Percentiles rank a stretch among this genome's conserved stretches.
Conservation (phyloP, 257 asterid species). For the Nemophila menziesii region DNA sequence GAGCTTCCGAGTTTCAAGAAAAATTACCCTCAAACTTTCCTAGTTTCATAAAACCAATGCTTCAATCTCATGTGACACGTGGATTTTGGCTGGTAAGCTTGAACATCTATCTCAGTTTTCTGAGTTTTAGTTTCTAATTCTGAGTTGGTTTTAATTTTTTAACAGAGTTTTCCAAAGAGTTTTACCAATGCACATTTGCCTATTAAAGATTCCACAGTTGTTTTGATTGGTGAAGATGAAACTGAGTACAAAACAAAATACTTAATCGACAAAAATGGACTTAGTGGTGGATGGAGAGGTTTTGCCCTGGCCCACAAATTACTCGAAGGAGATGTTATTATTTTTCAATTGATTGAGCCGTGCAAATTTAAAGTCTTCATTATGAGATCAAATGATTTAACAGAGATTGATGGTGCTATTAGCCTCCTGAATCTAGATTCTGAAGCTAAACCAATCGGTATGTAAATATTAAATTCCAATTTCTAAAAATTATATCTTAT, state of each 20-base stretch:
- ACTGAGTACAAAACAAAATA: slow-evolving; percentile 29
- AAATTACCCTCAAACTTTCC: slow-evolving; percentile 27
- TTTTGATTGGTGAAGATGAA: slow-evolving; percentile 43
- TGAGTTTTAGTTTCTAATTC: not conserved
- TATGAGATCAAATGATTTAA: slow-evolving; percentile 22
- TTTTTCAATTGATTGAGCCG: slow-evolving; percentile 44
- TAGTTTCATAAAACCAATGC: slow-evolving; percentile 39
- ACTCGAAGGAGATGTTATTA: slow-evolving; percentile 50
- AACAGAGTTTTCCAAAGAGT: slow-evolving; percentile 39
- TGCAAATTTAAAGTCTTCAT: slow-evolving; percentile 57
- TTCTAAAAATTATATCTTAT: not conserved
- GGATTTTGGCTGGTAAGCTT: slow-evolving; percentile 54
- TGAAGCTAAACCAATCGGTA: slow-evolving; percentile 19
- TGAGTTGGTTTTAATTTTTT: slow-evolving; percentile 4
- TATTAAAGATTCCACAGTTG: slow-evolving; percentile 26
- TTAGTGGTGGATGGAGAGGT: slow-evolving; percentile 67
- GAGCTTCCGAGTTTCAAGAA: slow-evolving; percentile 32
- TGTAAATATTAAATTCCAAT: slow-evolving; percentile 1
- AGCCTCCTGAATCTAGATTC: slow-evolving; percentile 24
- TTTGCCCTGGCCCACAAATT: slow-evolving; percentile 51
- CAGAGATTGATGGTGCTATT: slow-evolving; percentile 40
- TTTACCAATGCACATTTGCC: slow-evolving; percentile 47
- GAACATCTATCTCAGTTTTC: not conserved
- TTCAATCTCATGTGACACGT: slow-evolving; percentile 42
- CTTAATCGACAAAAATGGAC: slow-evolving; percentile 32